Evolutionary conservation across 495 filamentous ascomycete genomes (phyloP), one percentile per base, ranked within the genome.

Genomic region (Hyaloscypha finlandica): DNA sequence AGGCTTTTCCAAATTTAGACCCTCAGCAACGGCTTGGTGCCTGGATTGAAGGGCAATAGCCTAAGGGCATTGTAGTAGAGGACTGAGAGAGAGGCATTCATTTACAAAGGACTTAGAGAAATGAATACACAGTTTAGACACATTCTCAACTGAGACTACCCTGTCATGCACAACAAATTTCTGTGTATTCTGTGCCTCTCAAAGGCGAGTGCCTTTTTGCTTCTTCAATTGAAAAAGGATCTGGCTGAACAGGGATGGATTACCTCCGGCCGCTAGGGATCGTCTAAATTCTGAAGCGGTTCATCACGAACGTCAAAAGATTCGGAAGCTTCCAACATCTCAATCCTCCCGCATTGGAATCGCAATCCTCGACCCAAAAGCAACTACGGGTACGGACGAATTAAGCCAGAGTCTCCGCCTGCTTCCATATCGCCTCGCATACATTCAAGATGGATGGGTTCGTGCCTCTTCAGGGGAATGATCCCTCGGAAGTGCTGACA

Each of bases 371-470:
- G 16, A 48, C 9, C 16, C 42, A 19, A 14, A 19, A 48, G 3
- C 42, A 19, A 48, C 4, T 48, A 48, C 42, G 9, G 42, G 42
- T 19, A 19, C 16, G 14, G 16, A 19, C 16, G 16, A 3, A 19
- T 19, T 48, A 1, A 12, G 16, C 4, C 16, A 6, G 16, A 14
- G 4, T 19, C 42, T 12, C 16, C 42, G 8, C 16, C 42, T 48
- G 42, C 16, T 48, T 16, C 16, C 11, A 48, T 48, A 48, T 16
- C 42, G 4, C 42, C 16, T 48, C 35, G 20, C 20, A 48, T 14
- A 61, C 33, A 29, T 8, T 37, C 66, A 64, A 69, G 16, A 71
- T 74, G 72, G 72, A 74, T 35, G 69, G 69, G 69, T 74, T 33
- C 14, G 69, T 52, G 51, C 30, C 52, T 63, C 42, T 64, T 31